Evolutionary conservation across 2,329 filamentous ascomycete genomes (phyloP).

Genomic region (Trichoderma simmonsii): DNA sequence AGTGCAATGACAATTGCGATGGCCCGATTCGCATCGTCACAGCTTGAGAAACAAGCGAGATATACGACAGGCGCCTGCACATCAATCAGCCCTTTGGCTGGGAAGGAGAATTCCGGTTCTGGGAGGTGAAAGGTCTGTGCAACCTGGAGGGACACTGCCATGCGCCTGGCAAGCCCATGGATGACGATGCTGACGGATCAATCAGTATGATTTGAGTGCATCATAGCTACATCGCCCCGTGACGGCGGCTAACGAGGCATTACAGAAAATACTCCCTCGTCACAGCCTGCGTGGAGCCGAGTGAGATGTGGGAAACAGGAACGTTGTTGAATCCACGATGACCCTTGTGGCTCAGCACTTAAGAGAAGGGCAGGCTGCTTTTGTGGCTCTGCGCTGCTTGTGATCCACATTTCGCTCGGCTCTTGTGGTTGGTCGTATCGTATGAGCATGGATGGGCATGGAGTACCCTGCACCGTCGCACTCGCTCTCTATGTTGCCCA

Average conservation of each 20-base stretch:
- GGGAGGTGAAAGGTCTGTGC: neutral
- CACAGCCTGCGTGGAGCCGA: neutral
- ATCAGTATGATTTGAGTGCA: neutral
- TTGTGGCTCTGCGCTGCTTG: constrained; percentile 3
- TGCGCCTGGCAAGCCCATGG: neutral
- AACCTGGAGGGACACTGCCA: neutral
- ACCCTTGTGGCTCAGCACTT: constrained; percentile 12
- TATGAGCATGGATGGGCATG: neutral
- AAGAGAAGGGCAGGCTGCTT: neutral
- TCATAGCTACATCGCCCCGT: constrained; percentile 2
- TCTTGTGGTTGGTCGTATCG: constrained; percentile 6
- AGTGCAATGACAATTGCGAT: neutral
- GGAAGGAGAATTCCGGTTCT: neutral
- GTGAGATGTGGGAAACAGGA: constrained; percentile 1
- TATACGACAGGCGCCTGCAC: neutral
- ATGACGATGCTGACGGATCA: constrained; percentile 9
- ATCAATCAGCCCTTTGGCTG: neutral
- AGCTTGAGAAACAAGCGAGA: neutral
- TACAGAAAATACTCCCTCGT: neutral
- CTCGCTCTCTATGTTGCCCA: neutral
- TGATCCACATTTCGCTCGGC: neutral
- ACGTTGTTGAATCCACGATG: neutral
- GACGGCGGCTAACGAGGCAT: constrained; percentile 10
- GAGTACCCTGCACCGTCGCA: constrained; percentile 2
- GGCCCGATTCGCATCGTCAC: neutral